A percentile compares a stretch with the other conserved stretches of the same genome.
phyloP scores from a whole-genome alignment of 2,329 filamentous ascomycete species.

The Colletotrichum siamense region DNA sequence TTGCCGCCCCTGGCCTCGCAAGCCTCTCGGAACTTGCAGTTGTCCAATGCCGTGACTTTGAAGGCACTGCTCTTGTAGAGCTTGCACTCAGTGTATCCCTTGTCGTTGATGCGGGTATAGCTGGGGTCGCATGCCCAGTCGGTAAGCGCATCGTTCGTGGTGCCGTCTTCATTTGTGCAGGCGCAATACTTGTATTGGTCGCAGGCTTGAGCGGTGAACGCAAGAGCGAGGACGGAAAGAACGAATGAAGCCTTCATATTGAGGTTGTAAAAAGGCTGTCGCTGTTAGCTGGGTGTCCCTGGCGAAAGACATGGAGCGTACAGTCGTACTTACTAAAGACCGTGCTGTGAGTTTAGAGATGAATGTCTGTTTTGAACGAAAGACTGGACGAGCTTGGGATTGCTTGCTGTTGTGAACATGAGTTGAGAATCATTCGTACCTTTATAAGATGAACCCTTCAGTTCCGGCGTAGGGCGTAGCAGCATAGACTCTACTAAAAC shows the following conservation, averaged over 20 bases:
- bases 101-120: background rate
- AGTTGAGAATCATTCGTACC: background rate
- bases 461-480: background rate
- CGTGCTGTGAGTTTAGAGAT: background rate
- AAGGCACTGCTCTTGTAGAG: background rate
- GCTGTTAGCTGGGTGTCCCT: background rate
- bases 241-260: background rate
- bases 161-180: background rate
- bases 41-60: background rate
- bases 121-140: background rate
- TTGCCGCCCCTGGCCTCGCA: accelerated
- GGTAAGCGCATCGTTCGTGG: accelerated
- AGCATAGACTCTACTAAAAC: background rate
- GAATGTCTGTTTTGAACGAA: background rate
- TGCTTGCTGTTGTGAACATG: background rate
- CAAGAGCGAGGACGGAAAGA: background rate
- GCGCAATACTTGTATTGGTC: background rate
- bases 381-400: background rate
- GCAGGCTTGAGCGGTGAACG: background rate
- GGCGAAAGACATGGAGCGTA: background rate
- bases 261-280: background rate
- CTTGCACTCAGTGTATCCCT: background rate
- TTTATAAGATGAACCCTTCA: background rate
- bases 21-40: background rate
- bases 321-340: background rate